Conservation (phyloP, 73 alveolate species). For the Paramecium caudatum region DNA sequence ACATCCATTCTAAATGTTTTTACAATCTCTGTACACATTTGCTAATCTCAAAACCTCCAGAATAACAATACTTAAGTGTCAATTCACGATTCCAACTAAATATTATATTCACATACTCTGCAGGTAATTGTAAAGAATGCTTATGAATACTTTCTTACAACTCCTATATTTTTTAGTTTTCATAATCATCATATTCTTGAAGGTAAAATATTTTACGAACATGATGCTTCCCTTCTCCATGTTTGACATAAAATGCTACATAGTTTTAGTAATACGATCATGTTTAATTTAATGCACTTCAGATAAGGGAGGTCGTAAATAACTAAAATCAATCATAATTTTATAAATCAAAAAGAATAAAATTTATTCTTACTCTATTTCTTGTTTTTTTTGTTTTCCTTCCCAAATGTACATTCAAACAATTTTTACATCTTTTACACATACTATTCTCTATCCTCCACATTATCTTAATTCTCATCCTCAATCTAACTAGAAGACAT, state of each 20-base stretch:
- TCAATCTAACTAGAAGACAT: conserved; percentile 6
- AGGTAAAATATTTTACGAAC: conserved; percentile 65
- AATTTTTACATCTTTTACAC: background rate
- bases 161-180: conserved; percentile 49
- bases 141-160: conserved; percentile 40
- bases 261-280: background rate
- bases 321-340: conserved; percentile 38
- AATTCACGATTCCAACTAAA: conserved; percentile 73
- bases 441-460: background rate
- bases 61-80: conserved; percentile 75
- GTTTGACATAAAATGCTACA: conserved; percentile 66
- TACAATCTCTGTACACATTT: conserved; percentile 63
- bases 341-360: conserved; percentile 17
- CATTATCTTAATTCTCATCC: background rate
- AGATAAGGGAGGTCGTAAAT: conserved; percentile 53
- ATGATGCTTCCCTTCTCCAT: conserved; percentile 71
- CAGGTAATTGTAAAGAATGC: conserved; percentile 55
- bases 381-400: background rate
- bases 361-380: background rate
- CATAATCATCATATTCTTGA: conserved; percentile 73
- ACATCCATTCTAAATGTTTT: conserved; percentile 75
- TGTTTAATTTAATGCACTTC: conserved; percentile 13
- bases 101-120: conserved; percentile 43
- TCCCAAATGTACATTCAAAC: background rate
- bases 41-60: conserved; percentile 74